Evolutionary conservation across 257 asterid species (phyloP).

Genomic region (Voacanga thouarsii): DNA sequence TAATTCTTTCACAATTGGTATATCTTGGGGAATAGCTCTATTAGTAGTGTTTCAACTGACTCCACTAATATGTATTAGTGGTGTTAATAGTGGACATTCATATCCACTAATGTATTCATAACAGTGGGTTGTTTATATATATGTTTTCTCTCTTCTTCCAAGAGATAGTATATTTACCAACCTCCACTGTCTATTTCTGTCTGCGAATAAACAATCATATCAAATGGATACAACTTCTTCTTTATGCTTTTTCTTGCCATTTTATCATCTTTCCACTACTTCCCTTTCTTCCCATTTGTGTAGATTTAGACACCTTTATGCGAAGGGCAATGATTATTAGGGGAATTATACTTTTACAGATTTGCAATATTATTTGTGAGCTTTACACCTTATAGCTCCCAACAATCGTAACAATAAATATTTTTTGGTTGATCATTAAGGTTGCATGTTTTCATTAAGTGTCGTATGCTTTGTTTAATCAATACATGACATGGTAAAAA

Average conservation of each 20-base stretch:
- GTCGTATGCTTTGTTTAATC: too few relatives aligned
- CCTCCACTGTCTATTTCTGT: conserved; percentile 25
- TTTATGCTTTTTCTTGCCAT: background rate
- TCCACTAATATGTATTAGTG: too few relatives aligned
- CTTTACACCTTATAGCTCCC: background rate
- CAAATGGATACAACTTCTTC: conserved; percentile 12
- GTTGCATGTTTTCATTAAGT: too few relatives aligned
- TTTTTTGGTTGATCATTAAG: too few relatives aligned
- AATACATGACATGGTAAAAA: too few relatives aligned
- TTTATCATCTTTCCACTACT: conserved; percentile 34
- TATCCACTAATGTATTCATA: too few relatives aligned
- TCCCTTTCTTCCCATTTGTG: conserved; percentile 15
- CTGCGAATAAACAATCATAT: conserved; percentile 21
- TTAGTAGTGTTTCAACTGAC: too few relatives aligned
- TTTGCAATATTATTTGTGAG: background rate
- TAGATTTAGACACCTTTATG: background rate
- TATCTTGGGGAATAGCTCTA: too few relatives aligned
- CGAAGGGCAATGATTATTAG: background rate
- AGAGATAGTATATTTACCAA: conserved; percentile 32
- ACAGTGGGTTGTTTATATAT: background rate
- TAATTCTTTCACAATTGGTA: too few relatives aligned
- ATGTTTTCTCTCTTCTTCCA: background rate
- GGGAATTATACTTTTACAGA: background rate
- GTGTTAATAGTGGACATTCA: too few relatives aligned
- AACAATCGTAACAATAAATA: background rate